These are phyloP conservation scores for Galerina marginata DNA, from an alignment of 768 basidiomycete genomes.

Conservation along the genomic window DNA sequence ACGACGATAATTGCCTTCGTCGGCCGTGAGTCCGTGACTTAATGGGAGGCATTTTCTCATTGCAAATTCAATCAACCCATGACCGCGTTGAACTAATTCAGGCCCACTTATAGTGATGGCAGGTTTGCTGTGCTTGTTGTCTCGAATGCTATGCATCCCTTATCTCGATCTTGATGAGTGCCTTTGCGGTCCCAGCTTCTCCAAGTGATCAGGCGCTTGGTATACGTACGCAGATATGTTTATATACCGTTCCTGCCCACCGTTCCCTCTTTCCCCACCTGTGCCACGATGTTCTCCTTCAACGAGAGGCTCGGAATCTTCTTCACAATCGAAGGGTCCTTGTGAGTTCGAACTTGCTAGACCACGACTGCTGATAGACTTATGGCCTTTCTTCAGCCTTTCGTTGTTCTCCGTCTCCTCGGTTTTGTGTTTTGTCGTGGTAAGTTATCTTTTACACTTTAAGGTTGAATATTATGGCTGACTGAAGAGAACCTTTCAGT, in stretches of 20 bases:
- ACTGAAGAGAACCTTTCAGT: constrained; percentile 5
- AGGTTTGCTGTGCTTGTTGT: no score
- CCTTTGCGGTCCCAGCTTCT: no score
- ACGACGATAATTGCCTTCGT: no score
- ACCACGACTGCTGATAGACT: neutral
- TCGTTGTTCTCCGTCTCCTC: constrained; percentile 24
- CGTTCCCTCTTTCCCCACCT: neutral
- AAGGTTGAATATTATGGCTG: neutral
- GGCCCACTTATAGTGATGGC: no score
- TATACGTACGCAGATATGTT: neutral
- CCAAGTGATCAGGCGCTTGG: no score
- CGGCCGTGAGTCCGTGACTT: no score
- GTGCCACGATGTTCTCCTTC: constrained; percentile 25
- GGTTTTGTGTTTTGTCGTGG: constrained; percentile 31
- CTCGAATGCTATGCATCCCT: no score
- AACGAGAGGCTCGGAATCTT: constrained; percentile 30
- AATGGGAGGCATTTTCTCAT: no score
- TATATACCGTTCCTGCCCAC: neutral
- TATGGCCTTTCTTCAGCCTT: constrained; percentile 13
- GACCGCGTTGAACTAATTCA: no score
- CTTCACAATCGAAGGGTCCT: constrained; percentile 25
- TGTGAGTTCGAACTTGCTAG: constrained; percentile 9
- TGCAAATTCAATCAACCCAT: no score
- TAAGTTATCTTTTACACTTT: constrained; percentile 10
- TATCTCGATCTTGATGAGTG: no score